A percentile compares a stretch with the other conserved stretches of the same genome.
Conservation (phyloP, 768 basidiomycete genomes). For the Auriscalpium orientale region DNA sequence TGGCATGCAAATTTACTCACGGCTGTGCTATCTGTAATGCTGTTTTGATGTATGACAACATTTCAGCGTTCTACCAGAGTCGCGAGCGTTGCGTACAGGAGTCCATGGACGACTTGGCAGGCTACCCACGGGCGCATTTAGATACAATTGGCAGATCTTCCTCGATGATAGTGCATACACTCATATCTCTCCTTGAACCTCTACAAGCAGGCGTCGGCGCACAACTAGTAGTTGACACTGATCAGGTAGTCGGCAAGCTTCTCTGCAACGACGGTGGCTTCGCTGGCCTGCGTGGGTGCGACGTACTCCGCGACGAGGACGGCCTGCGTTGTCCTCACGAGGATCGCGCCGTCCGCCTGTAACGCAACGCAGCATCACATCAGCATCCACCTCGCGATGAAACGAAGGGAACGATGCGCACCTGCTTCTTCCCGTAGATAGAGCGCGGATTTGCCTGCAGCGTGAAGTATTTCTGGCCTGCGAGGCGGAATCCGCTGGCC, state of each 20-base stretch:
- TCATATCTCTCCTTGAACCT: too few species aligned
- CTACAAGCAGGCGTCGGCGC: too few species aligned
- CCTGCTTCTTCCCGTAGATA: conserved; percentile 73
- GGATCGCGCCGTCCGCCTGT: conserved; percentile 63
- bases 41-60: too few species aligned
- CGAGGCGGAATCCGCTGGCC: conserved; percentile 55
- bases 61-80: too few species aligned
- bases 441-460: conserved; percentile 40
- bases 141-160: too few species aligned
- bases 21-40: too few species aligned
- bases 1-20: too few species aligned
- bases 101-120: too few species aligned
- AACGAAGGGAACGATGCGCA: conserved; percentile 30
- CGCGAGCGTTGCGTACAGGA: too few species aligned
- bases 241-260: conserved; percentile 75
- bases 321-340: conserved; percentile 83
- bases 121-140: too few species aligned
- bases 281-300: conserved; percentile 55
- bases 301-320: conserved; percentile 73
- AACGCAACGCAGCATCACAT: not conserved
- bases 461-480: conserved; percentile 69
- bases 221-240: conserved; percentile 39
- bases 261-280: conserved; percentile 61
- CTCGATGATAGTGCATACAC: too few species aligned
- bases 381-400: not conserved